Conservation (phyloP, 163 green algal species). For the Chlorella variabilis region DNA sequence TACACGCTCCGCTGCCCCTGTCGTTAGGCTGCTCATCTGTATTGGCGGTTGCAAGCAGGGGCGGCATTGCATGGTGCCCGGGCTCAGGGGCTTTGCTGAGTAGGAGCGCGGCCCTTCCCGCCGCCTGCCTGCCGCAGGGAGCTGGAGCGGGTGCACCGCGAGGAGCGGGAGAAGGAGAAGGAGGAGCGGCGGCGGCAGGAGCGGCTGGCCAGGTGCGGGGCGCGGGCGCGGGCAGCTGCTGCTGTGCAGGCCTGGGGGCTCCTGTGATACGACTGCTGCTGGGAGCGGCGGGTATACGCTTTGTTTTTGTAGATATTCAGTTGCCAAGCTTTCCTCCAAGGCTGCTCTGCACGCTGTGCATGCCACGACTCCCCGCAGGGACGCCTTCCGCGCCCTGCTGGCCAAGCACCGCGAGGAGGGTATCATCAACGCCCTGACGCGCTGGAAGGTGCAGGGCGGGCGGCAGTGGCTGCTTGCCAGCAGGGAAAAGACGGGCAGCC, state of each 20-base stretch:
- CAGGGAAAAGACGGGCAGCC: too few species aligned
- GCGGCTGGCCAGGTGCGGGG: constrained; percentile 21
- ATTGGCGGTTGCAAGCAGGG: not conserved
- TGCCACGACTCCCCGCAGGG: too few species aligned
- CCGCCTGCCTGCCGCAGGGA: constrained; percentile 49
- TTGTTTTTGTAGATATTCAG: too few species aligned
- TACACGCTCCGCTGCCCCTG: not conserved
- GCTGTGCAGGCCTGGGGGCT: not conserved
- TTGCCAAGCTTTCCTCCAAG: too few species aligned
- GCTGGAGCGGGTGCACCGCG: constrained; percentile 75
- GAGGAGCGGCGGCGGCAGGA: constrained; percentile 70
- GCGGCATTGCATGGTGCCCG: too few species aligned
- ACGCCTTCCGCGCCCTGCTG: constrained; percentile 82
- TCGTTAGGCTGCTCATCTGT: not conserved
- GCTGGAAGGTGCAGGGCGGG: constrained; percentile 52
- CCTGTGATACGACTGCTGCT: too few species aligned
- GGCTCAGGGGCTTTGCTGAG: too few species aligned
- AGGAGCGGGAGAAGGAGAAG: constrained; percentile 73
- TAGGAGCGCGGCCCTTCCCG: too few species aligned
- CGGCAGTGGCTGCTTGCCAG: not conserved
- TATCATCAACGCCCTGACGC: constrained; percentile 66
- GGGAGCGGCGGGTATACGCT: too few species aligned
- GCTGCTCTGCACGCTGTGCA: not conserved
- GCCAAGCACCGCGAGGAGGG: constrained; percentile 71
- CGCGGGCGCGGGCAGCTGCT: not conserved